A percentile compares a stretch with the other conserved stretches of the same genome.
Evolutionary conservation across 441 rosid species (phyloP).

Genomic region (Populus tomentosa): DNA sequence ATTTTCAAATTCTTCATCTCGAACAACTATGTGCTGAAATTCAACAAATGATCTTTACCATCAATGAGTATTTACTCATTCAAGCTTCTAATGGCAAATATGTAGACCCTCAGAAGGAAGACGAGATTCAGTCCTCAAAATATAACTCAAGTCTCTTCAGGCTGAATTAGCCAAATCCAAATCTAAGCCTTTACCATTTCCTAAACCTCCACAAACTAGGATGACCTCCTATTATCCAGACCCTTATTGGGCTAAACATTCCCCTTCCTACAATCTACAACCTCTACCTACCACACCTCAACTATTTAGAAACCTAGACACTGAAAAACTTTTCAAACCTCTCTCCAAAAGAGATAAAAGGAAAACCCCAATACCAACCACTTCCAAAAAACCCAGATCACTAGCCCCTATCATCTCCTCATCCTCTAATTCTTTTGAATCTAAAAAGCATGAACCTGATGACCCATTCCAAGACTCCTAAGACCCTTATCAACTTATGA

Average conservation of each 20-base stretch:
- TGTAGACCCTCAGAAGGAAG: no score
- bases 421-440: no score
- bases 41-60: background rate
- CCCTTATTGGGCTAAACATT: background rate
- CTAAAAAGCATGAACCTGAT: no score
- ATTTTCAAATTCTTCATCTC: background rate
- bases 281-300: background rate
- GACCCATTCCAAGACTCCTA: no score
- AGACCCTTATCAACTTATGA: no score
- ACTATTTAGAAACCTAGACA: no score
- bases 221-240: background rate
- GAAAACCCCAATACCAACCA: background rate
- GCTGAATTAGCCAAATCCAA: background rate
- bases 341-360: background rate
- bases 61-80: no score
- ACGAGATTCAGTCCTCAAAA: background rate
- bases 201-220: rapidly evolving
- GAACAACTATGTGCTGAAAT: no score
- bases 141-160: background rate
- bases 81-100: background rate
- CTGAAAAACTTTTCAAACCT: no score
- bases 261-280: background rate
- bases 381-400: background rate
- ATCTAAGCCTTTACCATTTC: background rate
- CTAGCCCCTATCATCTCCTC: no score